Conservation (phyloP, 2,329 filamentous ascomycete species). For the Aspergillus fumigatus region DNA sequence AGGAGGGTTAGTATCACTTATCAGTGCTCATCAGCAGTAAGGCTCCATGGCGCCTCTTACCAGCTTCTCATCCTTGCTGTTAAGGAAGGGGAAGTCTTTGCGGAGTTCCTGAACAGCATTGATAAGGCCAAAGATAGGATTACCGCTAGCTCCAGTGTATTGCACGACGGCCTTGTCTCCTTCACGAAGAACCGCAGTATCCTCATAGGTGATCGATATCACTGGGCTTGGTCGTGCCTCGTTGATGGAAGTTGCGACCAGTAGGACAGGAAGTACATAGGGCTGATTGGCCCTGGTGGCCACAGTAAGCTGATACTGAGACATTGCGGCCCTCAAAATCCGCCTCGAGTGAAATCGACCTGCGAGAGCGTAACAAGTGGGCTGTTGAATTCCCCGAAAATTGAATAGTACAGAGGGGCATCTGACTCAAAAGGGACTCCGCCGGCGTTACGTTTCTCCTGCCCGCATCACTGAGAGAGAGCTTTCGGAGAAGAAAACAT, state of each 20-base stretch:
- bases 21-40: background rate
- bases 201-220: slow-evolving; percentile 37
- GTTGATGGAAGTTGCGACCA: slow-evolving; percentile 40
- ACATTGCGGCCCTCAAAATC: slow-evolving; percentile 22
- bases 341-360: slow-evolving; percentile 7
- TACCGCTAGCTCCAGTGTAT: slow-evolving; percentile 25
- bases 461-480: slow-evolving; percentile 17
- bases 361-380: slow-evolving; percentile 2
- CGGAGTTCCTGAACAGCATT: slow-evolving; percentile 32
- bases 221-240: slow-evolving; percentile 31
- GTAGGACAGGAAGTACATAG: slow-evolving; percentile 35
- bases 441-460: slow-evolving; percentile 31
- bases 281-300: slow-evolving; percentile 40
- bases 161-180: slow-evolving; percentile 34
- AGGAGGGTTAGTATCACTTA: slow-evolving; percentile 2
- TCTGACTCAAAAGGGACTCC: slow-evolving; percentile 16
- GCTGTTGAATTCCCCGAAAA: background rate
- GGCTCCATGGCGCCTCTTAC: slow-evolving; percentile 18
- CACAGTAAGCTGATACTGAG: slow-evolving; percentile 31
- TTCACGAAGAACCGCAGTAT: slow-evolving; percentile 30
- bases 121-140: slow-evolving; percentile 28
- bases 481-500: slow-evolving; percentile 32
- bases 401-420: slow-evolving; percentile 19
- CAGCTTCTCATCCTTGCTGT: slow-evolving; percentile 33
- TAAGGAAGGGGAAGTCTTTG: slow-evolving; percentile 32